These are phyloP conservation scores for Phytophthora lateralis DNA, from an alignment of 352 stramenopile genomes.

Conservation along the genomic window DNA sequence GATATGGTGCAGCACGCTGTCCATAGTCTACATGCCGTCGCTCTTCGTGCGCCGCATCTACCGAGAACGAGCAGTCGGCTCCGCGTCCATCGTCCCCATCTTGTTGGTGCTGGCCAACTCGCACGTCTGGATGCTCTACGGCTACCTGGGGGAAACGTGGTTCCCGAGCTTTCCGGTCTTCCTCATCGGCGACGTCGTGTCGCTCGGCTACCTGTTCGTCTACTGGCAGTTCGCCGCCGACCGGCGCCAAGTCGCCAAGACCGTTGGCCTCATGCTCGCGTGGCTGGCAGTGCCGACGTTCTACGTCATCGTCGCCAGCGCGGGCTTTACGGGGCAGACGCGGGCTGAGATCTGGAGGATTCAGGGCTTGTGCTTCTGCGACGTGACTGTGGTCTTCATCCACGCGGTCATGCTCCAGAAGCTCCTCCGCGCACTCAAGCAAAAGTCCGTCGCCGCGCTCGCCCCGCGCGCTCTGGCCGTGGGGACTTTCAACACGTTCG, in stretches of 20 bases:
- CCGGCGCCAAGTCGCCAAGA: conserved; percentile 19
- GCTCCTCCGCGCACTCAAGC: conserved; percentile 38
- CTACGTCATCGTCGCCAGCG: conserved; percentile 32
- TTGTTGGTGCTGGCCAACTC: conserved; percentile 33
- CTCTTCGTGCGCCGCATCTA: conserved; percentile 35
- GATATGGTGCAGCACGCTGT: conserved; percentile 37
- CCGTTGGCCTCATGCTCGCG: conserved; percentile 21
- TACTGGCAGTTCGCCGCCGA: conserved; percentile 36
- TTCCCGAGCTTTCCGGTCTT: conserved; percentile 49
- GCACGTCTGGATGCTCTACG: conserved; percentile 43
- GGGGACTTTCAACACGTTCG: conserved; percentile 52
- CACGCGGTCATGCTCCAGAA: conserved; percentile 52
- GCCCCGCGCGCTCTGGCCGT: conserved; percentile 43
- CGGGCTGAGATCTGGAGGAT: conserved; percentile 31
- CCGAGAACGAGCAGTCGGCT: conserved; percentile 23
- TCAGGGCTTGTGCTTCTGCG: conserved; percentile 42
- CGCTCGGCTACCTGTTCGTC: conserved; percentile 32
- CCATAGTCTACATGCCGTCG: conserved; percentile 39
- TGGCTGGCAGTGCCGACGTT: conserved; percentile 29
- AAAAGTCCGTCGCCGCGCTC: conserved; percentile 43
- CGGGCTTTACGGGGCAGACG: conserved; percentile 35
- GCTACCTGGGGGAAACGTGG: conserved; percentile 34
- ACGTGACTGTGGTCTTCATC: conserved; percentile 37
- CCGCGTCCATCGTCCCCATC: conserved; percentile 32
- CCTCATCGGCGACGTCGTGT: conserved; percentile 39